These are phyloP conservation scores for Clarireedia monteithiana DNA, from an alignment of 2,329 filamentous ascomycete genomes.

Conservation along the genomic window DNA sequence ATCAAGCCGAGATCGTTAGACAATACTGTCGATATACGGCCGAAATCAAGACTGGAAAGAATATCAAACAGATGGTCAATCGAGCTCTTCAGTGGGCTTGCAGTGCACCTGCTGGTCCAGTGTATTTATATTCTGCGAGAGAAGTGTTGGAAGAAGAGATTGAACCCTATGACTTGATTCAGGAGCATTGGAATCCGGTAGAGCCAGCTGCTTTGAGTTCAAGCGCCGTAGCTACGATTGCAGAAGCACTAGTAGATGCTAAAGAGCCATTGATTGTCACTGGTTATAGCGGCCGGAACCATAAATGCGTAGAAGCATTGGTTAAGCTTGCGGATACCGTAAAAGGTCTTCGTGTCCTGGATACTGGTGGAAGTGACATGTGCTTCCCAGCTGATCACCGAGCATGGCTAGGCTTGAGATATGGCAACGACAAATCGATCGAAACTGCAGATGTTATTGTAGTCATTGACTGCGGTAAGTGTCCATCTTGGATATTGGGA, in stretches of 20 bases:
- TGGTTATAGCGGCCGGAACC: slow-evolving; percentile 65
- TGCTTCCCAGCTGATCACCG: slow-evolving; percentile 68
- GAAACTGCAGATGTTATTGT: slow-evolving; percentile 75
- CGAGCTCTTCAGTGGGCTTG: slow-evolving; percentile 64
- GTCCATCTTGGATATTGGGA: not conserved
- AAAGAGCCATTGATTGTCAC: slow-evolving; percentile 62
- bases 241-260: slow-evolving; percentile 50
- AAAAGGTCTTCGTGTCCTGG: slow-evolving; percentile 62
- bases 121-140: slow-evolving; percentile 58
- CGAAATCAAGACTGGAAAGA: slow-evolving; percentile 64
- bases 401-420: slow-evolving; percentile 62
- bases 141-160: slow-evolving; percentile 68
- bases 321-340: slow-evolving; percentile 61
- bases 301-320: slow-evolving; percentile 50
- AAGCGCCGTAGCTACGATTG: slow-evolving; percentile 49
- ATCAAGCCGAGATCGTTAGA: slow-evolving; percentile 64
- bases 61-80: slow-evolving; percentile 69
- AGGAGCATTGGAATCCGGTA: slow-evolving; percentile 52
- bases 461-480: slow-evolving; percentile 61
- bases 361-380: slow-evolving; percentile 74
- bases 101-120: slow-evolving; percentile 60
- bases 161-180: slow-evolving; percentile 49
- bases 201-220: slow-evolving; percentile 48
- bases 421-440: slow-evolving; percentile 66
- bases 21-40: slow-evolving; percentile 67